Evolutionary conservation across 2,329 filamentous ascomycete genomes (phyloP).

Genomic region (Lachnellula occidentalis): DNA sequence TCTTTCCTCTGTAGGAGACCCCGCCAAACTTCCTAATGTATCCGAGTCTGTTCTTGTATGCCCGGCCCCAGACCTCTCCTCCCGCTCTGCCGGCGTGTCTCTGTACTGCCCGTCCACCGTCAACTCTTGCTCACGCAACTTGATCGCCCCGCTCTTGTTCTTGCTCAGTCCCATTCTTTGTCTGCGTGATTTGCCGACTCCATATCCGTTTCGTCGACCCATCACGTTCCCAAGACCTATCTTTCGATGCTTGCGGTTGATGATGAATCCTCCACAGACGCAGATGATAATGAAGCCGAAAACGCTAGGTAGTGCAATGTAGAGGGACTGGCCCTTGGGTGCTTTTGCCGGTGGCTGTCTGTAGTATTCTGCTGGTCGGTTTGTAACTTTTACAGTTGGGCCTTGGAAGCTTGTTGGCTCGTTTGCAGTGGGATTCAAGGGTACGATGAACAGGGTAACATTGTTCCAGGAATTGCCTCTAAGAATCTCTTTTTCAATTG

Average conservation of each 20-base stretch:
- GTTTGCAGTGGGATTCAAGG: slow-evolving; percentile 12
- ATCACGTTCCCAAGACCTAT: slow-evolving; percentile 30
- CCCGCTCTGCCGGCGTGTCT: slow-evolving; percentile 15
- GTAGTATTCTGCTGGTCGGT: slow-evolving; percentile 17
- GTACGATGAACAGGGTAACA: slow-evolving; percentile 24
- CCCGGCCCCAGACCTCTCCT: slow-evolving; percentile 3
- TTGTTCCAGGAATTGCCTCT: slow-evolving; percentile 22
- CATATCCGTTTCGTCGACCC: slow-evolving; percentile 27
- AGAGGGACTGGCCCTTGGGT: slow-evolving; percentile 23
- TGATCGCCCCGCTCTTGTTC: slow-evolving; percentile 18
- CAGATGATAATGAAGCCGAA: slow-evolving; percentile 24
- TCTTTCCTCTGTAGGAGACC: slow-evolving; percentile 18
- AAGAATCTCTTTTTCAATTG: slow-evolving; percentile 22
- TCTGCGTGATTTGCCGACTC: slow-evolving; percentile 23
- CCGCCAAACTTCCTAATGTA: slow-evolving; percentile 22
- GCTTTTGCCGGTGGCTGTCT: slow-evolving; percentile 14
- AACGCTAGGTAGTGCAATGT: slow-evolving; percentile 27
- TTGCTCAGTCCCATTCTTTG: slow-evolving; percentile 25
- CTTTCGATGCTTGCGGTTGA: slow-evolving; percentile 23
- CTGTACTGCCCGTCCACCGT: slow-evolving; percentile 14
- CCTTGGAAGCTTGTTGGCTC: slow-evolving; percentile 16
- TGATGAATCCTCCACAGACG: slow-evolving; percentile 20
- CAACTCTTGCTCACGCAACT: slow-evolving; percentile 22
- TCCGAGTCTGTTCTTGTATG: slow-evolving; percentile 18
- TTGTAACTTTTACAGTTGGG: slow-evolving; percentile 23